Evolutionary conservation across 1,284 basidiomycete species (phyloP), one percentile per base, ranked within the genome.

Genomic region (Microbotryomycetes sp.): DNA sequence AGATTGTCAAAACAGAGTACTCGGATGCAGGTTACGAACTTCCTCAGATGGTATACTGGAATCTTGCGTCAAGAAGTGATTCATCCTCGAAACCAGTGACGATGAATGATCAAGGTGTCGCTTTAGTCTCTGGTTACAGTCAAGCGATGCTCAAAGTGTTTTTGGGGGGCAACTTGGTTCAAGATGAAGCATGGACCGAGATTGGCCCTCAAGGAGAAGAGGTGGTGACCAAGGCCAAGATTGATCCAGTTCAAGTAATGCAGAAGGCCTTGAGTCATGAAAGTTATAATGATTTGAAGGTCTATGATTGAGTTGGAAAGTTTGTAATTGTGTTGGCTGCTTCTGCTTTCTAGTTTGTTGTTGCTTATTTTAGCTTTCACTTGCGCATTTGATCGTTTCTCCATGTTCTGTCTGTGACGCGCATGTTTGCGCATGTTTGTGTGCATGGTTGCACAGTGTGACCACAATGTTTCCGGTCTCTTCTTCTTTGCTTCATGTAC

Each of bases 81-180:
- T 7, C 15, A 30, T 57, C 25, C 70, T 74, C 16, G 72, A 77
- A 77, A 36, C 83, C 83, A 28, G 82, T 82, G 19, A 76, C 77
- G 56, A 78, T 77, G 15, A 78, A 82, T 47, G 75, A 77, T 69
- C 77, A 80, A 69, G 85, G 86, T 4, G 83, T 85, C 9, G 82
- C 83, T 45, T 75, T 87, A 70, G 78, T 87, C 76, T 84, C 80
- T 68, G 86, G 85, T 54, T 87, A 84, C 69, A 85, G 83, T 52
- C 80, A 82, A 22, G 78, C 81, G 58, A 78, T 87, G 79, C 74
- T 88, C 78, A 87, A 87, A 77, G 79, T 83, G 61, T 87, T 87
- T 70, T 81, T 87, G 31, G 73, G 70, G 52, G 60, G 66, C 29
- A 57, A 63, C 19, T 49, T 47, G 22, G 59, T 54, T 23, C 63